Conservation (phyloP, 805 yeast genomes). For the Suhomyces sp. region DNA sequence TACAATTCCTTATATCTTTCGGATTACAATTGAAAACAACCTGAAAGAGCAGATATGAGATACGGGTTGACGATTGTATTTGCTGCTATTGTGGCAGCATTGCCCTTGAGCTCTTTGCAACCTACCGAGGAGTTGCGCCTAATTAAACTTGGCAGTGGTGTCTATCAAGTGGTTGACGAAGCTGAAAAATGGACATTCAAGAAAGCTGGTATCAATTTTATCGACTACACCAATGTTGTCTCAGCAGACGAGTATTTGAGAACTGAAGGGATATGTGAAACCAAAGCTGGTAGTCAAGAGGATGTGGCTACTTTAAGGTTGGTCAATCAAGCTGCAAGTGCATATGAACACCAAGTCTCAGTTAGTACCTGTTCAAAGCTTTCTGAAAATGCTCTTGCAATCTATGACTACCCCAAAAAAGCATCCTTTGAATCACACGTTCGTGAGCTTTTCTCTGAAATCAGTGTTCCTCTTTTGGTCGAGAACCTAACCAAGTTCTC, state of each 20-base stretch:
- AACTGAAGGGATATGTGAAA: neutral
- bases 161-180: conserved; percentile 33
- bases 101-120: no score
- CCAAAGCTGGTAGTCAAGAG: neutral
- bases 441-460: conserved; percentile 36
- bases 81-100: neutral
- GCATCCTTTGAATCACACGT: conserved; percentile 40
- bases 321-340: conserved; percentile 1
- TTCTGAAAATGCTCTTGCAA: conserved; percentile 6
- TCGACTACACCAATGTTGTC: conserved; percentile 57
- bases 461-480: conserved; percentile 49
- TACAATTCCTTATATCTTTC: no score
- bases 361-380: conserved; percentile 2
- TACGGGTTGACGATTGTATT: neutral
- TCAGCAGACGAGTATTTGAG: conserved; percentile 20
- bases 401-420: conserved; percentile 53
- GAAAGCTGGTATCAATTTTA: conserved; percentile 51
- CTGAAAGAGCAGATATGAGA: no score
- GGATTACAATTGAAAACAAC: no score
- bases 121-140: conserved; percentile 21
- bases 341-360: neutral
- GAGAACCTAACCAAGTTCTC: conserved; percentile 59
- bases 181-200: conserved; percentile 31
- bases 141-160: conserved; percentile 35
- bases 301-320: neutral